Percentiles rank a stretch among this genome's conserved stretches.
phyloP scores from a whole-genome alignment of 805 yeast species.

The Lachancea nothofagi region DNA sequence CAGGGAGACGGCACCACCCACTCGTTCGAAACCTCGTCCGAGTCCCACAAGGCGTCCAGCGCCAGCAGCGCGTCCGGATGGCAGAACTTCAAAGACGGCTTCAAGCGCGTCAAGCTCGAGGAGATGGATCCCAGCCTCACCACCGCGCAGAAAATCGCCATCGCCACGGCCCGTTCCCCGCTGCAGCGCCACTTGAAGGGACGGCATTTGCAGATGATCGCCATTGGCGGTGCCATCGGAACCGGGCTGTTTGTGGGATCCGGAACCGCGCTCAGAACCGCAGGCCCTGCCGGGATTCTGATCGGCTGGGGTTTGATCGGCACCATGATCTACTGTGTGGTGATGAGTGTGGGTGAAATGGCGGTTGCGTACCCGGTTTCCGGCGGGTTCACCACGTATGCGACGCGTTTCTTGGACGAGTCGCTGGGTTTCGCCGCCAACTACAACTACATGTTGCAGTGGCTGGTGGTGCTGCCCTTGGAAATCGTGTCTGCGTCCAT shows the following conservation, averaged over 20 bases:
- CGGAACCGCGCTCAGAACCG: slow-evolving; percentile 53
- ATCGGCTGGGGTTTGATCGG: slow-evolving; percentile 52
- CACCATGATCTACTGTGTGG: slow-evolving; percentile 50
- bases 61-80: slow-evolving; percentile 20
- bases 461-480: slow-evolving; percentile 47
- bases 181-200: slow-evolving; percentile 47
- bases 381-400: slow-evolving; percentile 60
- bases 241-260: slow-evolving; percentile 74
- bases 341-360: slow-evolving; percentile 57
- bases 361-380: slow-evolving; percentile 57
- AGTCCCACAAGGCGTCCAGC: slow-evolving; percentile 1
- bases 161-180: slow-evolving; percentile 47
- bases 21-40: slow-evolving; percentile 3
- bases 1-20: slow-evolving; percentile 3
- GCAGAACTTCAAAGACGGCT: slow-evolving; percentile 45
- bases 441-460: slow-evolving; percentile 50
- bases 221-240: slow-evolving; percentile 69
- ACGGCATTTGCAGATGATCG: slow-evolving; percentile 59
- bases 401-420: slow-evolving; percentile 53
- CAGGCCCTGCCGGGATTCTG: slow-evolving; percentile 61
- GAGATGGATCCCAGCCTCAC: slow-evolving; percentile 38
- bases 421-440: slow-evolving; percentile 62
- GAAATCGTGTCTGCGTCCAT: slow-evolving; percentile 51
- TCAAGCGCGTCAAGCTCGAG: slow-evolving; percentile 36
- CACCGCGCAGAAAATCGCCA: slow-evolving; percentile 43